Evolutionary conservation across 176 grass and related monocot species (phyloP).

Genomic region (Triticum monococcum): DNA sequence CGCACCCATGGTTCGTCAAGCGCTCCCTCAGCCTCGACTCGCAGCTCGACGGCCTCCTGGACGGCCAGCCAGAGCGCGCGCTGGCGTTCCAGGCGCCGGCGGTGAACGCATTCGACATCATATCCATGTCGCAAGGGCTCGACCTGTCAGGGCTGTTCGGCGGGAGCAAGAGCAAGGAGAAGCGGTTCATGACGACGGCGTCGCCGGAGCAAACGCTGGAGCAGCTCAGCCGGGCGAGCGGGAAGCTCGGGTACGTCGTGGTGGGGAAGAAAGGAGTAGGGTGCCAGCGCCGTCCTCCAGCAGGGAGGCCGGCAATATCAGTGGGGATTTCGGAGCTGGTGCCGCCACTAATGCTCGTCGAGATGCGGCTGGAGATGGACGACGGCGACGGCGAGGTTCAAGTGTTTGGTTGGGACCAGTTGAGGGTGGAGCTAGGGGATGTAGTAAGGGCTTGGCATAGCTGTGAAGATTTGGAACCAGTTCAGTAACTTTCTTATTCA

Average conservation of each 20-base stretch:
- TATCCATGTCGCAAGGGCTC: constrained; percentile 70
- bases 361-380: constrained; percentile 49
- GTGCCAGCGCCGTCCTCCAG: background rate
- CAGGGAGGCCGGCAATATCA: constrained; percentile 29
- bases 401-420: constrained; percentile 60
- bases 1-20: constrained; percentile 77
- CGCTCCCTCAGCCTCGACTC: constrained; percentile 80
- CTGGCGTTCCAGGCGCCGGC: constrained; percentile 27
- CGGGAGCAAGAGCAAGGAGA: constrained; percentile 33
- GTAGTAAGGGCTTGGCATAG: constrained; percentile 66
- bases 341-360: constrained; percentile 60
- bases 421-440: constrained; percentile 67
- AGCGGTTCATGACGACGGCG: constrained; percentile 59
- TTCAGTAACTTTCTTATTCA: constrained; percentile 4
- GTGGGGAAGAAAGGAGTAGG: constrained; percentile 45
- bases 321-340: constrained; percentile 71
- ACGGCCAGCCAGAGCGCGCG: constrained; percentile 31
- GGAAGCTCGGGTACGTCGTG: constrained; percentile 62
- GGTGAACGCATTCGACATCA: constrained; percentile 85
- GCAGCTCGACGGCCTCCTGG: constrained; percentile 48
- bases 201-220: constrained; percentile 58
- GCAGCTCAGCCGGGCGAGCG: constrained; percentile 42
- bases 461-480: constrained; percentile 37
- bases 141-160: constrained; percentile 71
- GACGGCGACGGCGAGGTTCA: constrained; percentile 16